A percentile compares a stretch with the other conserved stretches of the same genome.
phyloP scores from a whole-genome alignment of 495 filamentous ascomycete species.

The Alectoria sarmentosa region DNA sequence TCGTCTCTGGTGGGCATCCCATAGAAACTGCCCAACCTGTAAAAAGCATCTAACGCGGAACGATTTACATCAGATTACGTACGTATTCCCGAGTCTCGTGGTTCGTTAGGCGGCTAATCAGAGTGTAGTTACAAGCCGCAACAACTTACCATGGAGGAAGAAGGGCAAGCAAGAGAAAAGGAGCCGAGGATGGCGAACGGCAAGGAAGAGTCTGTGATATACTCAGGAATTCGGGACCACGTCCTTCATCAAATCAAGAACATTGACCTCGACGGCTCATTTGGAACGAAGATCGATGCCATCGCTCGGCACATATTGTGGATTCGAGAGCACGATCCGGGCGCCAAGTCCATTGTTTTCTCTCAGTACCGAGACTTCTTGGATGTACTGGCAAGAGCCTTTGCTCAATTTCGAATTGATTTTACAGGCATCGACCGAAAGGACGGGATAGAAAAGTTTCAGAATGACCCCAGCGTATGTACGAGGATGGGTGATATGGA shows the following conservation, averaged over 20 bases:
- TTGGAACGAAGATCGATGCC: constrained; percentile 83
- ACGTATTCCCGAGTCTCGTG: constrained; percentile 7
- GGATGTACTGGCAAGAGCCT: constrained; percentile 59
- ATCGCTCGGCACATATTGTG: constrained; percentile 75
- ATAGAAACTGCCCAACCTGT: constrained; percentile 69
- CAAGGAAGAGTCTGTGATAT: constrained; percentile 52
- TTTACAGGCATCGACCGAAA: constrained; percentile 56
- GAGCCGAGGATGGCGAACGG: not conserved
- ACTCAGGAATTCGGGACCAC: constrained; percentile 62
- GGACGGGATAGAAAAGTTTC: constrained; percentile 65
- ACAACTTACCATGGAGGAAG: constrained; percentile 61
- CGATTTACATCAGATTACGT: constrained; percentile 74
- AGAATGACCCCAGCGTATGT: constrained; percentile 55
- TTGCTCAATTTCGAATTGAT: constrained; percentile 61
- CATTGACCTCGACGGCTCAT: constrained; percentile 68
- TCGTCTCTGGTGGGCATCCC: constrained; percentile 59
- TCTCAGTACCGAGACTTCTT: constrained; percentile 82
- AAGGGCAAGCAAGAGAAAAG: constrained; percentile 33
- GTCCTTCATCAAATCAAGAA: constrained; percentile 74
- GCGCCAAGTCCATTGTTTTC: constrained; percentile 84
- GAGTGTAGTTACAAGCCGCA: constrained; percentile 55
- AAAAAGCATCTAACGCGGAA: constrained; percentile 52
- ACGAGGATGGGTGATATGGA: not conserved
- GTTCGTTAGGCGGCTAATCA: not conserved
- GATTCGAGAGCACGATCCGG: constrained; percentile 76